These are phyloP conservation scores for Candida neerlandica DNA, from an alignment of 1,139 yeast species.

Conservation along the genomic window DNA sequence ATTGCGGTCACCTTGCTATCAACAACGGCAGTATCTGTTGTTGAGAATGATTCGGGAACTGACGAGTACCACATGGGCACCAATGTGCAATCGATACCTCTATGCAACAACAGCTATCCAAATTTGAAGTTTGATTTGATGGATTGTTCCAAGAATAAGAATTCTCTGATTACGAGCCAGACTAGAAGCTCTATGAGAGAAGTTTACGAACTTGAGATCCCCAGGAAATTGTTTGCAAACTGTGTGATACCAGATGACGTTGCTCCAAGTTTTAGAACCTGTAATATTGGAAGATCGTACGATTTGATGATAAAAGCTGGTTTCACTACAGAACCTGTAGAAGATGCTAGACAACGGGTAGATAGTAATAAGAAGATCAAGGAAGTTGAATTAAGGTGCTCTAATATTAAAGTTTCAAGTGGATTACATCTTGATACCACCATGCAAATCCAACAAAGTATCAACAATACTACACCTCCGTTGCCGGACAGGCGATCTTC, in stretches of 20 bases:
- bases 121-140: constrained; percentile 46
- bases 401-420: constrained; percentile 44
- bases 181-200: constrained; percentile 15
- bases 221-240: constrained; percentile 39
- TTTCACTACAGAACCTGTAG: constrained; percentile 38
- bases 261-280: constrained; percentile 58
- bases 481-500: constrained; percentile 8
- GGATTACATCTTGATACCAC: constrained; percentile 39
- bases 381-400: constrained; percentile 35
- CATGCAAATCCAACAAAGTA: constrained; percentile 16
- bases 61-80: constrained; percentile 33
- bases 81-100: constrained; percentile 27
- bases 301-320: constrained; percentile 46
- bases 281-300: constrained; percentile 58
- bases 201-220: constrained; percentile 51
- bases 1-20: constrained; percentile 37
- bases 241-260: constrained; percentile 52
- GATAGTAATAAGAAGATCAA: constrained; percentile 25
- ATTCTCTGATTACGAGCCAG: constrained; percentile 21
- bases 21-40: constrained; percentile 36
- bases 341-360: constrained; percentile 22
- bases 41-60: constrained; percentile 32
- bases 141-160: constrained; percentile 32
- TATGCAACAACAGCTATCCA: constrained; percentile 37
- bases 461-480: constrained; percentile 4